Base-by-base conservation (phyloP, 495 filamentous ascomycete genomes). In the Neurospora sp. region DNA sequence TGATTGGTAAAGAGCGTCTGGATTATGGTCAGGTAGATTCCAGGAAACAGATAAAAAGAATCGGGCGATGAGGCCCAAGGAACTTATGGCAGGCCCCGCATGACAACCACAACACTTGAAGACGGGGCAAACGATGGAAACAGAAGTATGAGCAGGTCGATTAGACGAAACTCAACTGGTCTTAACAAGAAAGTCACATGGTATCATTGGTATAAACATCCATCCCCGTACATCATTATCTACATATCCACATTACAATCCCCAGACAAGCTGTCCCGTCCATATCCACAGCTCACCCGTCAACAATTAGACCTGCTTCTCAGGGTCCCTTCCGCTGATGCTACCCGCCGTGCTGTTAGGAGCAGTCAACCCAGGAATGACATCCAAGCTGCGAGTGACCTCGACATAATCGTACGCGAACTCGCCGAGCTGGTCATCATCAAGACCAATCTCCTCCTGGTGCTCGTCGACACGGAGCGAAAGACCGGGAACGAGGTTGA, bases 401-500 rank as follows among this genome's bases (percentile, higher is more conserved):
- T 99, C 96, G 75, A 99, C 96, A 76, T 97, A 99, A 82, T 99
- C 96, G 80, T 99, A 99, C 45, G 96, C 96, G 82, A 98, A 99
- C 84, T 99, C 96, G 79, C 96, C 96, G 79, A 98, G 95, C 85
- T 99, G 92, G 44, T 90, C 90, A 80, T 98, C 96, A 79, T 99
- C 96, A 72, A 98, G 94, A 76, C 96, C 96, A 71, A 95, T 85
- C 61, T 97, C 90, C 82, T 99, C 96, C 61, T 94, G 91, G 72
- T 96, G 93, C 77, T 96, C 92, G 41, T 83, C 85, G 3, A 91
- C 92, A 65, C 96, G 93, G 71, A 99, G 90, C 72, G 87, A 89
- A 9, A 98, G 86, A 16, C 93, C 92, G 1, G 96, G 94, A 39
- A 98, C 88, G 71, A 96, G 86, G 82, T 97, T 97, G 83, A 98